These are phyloP conservation scores for Phytophthora tentaculata DNA, from an alignment of 352 stramenopile species.

Conservation along the genomic window DNA sequence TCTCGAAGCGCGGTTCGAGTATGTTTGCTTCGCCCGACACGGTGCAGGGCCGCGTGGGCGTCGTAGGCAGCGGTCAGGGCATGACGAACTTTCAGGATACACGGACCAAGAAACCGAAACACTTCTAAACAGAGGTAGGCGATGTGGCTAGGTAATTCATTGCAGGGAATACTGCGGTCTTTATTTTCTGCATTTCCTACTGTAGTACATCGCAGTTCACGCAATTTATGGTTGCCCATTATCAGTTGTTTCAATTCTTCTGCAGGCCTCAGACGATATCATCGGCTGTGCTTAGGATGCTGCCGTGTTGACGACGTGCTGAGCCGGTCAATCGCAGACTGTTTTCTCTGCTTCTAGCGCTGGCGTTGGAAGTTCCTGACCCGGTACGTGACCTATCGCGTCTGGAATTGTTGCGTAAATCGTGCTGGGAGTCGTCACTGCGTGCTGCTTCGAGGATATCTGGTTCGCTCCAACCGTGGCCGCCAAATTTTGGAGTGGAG, in stretches of 20 bases:
- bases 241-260: slow-evolving; percentile 19
- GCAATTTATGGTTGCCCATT: slow-evolving; percentile 30
- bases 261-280: slow-evolving; percentile 31
- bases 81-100: slow-evolving; percentile 85
- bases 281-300: slow-evolving; percentile 25
- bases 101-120: slow-evolving; percentile 75
- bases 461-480: slow-evolving; percentile 51
- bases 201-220: slow-evolving; percentile 32
- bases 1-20: slow-evolving; percentile 82
- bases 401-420: slow-evolving; percentile 30
- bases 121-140: slow-evolving; percentile 34
- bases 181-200: slow-evolving; percentile 30
- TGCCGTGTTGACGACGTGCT: slow-evolving; percentile 29
- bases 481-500: slow-evolving; percentile 27
- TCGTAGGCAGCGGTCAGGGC: slow-evolving; percentile 87
- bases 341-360: slow-evolving; percentile 28
- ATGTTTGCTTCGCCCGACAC: slow-evolving; percentile 91
- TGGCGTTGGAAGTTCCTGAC: slow-evolving; percentile 22
- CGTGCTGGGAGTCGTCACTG: slow-evolving; percentile 34
- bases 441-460: slow-evolving; percentile 28
- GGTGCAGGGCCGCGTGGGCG: slow-evolving; percentile 83
- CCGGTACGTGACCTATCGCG: slow-evolving; percentile 23
- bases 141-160: slow-evolving; percentile 1
- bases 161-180: background rate
- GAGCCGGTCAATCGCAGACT: slow-evolving; percentile 30